phyloP scores from a whole-genome alignment of 306 rosid species.

The Prosopis cineraria region DNA sequence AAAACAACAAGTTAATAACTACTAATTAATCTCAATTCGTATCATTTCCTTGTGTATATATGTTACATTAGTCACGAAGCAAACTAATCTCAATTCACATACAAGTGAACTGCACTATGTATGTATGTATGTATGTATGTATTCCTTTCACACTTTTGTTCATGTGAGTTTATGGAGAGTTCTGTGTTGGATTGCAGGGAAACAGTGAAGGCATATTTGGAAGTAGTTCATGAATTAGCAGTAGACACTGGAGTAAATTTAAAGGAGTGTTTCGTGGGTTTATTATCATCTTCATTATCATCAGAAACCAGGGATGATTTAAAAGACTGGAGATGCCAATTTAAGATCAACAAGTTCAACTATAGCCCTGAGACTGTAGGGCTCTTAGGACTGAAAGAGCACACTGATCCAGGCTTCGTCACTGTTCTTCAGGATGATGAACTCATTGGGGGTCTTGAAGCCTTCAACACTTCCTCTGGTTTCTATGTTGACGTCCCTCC shows the following conservation, averaged over 20 bases:
- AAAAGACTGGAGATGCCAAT: slow-evolving; percentile 51
- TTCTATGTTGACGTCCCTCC: slow-evolving; percentile 47
- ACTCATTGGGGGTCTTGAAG: slow-evolving; percentile 65
- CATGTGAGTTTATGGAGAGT: too few relatives aligned
- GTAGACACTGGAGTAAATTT: slow-evolving; percentile 47
- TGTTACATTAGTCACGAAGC: too few relatives aligned
- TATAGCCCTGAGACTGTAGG: slow-evolving; percentile 55
- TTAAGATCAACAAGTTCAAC: slow-evolving; percentile 62
- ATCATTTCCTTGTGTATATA: too few relatives aligned
- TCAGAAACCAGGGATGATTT: slow-evolving; percentile 18
- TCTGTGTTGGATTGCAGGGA: slow-evolving; percentile 11
- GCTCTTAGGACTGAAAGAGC: slow-evolving; percentile 44
- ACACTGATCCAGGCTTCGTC: slow-evolving; percentile 60
- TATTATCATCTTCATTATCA: slow-evolving; percentile 22
- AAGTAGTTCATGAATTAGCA: slow-evolving; percentile 38
- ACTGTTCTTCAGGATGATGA: slow-evolving; percentile 67
- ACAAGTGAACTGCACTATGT: too few relatives aligned
- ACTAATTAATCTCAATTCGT: too few relatives aligned
- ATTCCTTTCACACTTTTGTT: too few relatives aligned
- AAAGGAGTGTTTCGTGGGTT: slow-evolving; percentile 45
- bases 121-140: too few relatives aligned
- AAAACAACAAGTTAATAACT: too few relatives aligned
- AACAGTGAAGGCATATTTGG: slow-evolving; percentile 24
- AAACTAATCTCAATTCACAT: too few relatives aligned
- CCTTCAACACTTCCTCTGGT: slow-evolving; percentile 35